Percentiles rank a stretch among this genome's conserved stretches.
Conservation (phyloP, 1,284 basidiomycete genomes). For the Fomitopsis pinicola region DNA sequence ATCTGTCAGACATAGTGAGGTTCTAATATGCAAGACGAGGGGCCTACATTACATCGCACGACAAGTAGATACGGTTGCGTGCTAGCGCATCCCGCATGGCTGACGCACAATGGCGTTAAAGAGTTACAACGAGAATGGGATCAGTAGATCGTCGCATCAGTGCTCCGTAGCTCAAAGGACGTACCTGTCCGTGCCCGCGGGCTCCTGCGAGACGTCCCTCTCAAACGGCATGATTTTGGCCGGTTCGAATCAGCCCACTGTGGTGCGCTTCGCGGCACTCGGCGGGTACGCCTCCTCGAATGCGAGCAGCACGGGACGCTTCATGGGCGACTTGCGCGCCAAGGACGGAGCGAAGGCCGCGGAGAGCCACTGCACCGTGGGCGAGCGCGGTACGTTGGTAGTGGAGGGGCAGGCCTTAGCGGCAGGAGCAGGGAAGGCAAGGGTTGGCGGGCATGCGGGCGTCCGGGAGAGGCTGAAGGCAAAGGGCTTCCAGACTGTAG, state of each 20-base stretch:
- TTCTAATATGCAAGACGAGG: no score
- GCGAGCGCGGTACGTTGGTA: neutral
- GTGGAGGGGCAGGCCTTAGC: no score
- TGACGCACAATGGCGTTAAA: no score
- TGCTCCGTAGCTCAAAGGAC: no score
- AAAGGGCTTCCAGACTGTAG: constrained; percentile 25
- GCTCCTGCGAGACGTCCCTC: constrained; percentile 14
- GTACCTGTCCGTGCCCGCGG: no score
- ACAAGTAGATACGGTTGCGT: no score
- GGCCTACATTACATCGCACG: no score
- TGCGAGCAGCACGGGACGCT: constrained; percentile 23
- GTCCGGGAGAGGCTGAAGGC: constrained; percentile 20
- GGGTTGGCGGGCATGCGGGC: constrained; percentile 11
- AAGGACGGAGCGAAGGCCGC: constrained; percentile 65
- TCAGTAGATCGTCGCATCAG: no score
- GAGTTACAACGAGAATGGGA: no score
- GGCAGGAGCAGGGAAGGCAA: constrained; percentile 4
- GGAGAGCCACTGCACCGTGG: constrained; percentile 21
- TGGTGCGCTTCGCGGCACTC: constrained; percentile 46
- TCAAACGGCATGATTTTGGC: constrained; percentile 39
- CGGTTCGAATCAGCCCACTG: constrained; percentile 32
- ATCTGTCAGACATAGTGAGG: no score
- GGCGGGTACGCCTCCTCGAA: constrained; percentile 26
- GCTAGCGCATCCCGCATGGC: no score
- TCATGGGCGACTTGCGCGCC: constrained; percentile 48